Evolutionary conservation across 2,329 filamentous ascomycete species (phyloP).

Genomic region (Chaetoscypha palmicola): DNA sequence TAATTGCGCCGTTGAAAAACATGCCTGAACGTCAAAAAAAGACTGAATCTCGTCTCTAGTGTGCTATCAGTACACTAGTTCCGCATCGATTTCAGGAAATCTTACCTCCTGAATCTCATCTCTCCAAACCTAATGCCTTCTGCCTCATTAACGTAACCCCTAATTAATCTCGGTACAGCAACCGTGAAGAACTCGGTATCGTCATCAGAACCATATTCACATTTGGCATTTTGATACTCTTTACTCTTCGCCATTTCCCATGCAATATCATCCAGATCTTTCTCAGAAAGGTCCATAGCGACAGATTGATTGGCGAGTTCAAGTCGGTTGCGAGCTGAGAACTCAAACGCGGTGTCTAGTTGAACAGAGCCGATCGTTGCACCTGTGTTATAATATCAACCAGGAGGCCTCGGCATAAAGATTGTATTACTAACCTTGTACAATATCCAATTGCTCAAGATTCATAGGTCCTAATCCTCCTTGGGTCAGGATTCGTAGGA

Average conservation of each 20-base stretch:
- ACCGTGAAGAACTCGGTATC: conserved; percentile 33
- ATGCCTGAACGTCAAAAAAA: conserved; percentile 14
- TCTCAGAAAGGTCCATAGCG: conserved; percentile 21
- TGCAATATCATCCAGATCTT: conserved; percentile 30
- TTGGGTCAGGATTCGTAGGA: conserved; percentile 30
- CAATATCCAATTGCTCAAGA: conserved; percentile 16
- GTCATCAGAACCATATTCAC: conserved; percentile 33
- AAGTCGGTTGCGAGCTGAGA: conserved; percentile 29
- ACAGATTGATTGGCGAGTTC: conserved; percentile 23
- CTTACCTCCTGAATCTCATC: conserved; percentile 14
- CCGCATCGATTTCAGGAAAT: neutral
- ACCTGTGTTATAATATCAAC: no score
- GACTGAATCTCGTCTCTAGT: conserved; percentile 11
- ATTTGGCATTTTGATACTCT: conserved; percentile 36
- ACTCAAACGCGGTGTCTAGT: conserved; percentile 35
- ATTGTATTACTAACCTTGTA: conserved; percentile 12
- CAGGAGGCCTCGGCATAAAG: no score
- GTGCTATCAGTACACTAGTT: neutral
- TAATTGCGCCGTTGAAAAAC: no score
- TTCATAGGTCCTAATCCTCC: conserved; percentile 25
- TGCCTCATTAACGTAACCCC: conserved; percentile 29
- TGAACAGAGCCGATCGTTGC: conserved; percentile 32
- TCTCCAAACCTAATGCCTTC: conserved; percentile 22
- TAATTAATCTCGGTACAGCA: conserved; percentile 30
- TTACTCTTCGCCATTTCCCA: conserved; percentile 36